Percentiles rank a stretch among this genome's conserved stretches.
These are phyloP conservation scores for Lathyrus oleraceus DNA, from an alignment of 306 rosid species.

Conservation along the genomic window DNA sequence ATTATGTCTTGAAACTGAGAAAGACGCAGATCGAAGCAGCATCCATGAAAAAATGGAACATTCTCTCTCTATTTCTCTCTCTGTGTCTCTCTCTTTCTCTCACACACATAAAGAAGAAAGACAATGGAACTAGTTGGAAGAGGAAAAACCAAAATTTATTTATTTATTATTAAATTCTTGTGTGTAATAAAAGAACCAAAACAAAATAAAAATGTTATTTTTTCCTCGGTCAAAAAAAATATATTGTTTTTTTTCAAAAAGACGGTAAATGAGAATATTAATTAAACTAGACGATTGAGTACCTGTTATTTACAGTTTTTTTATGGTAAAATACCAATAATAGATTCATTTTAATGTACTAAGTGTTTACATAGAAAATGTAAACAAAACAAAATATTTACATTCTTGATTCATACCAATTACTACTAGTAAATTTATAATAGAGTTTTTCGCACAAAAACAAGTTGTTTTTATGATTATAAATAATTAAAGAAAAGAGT, in stretches of 20 bases:
- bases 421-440: no score
- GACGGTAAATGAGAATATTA: neutral
- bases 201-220: neutral
- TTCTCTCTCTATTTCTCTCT: slow-evolving; percentile 5
- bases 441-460: no score
- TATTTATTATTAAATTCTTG: neutral
- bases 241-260: neutral
- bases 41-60: slow-evolving; percentile 22
- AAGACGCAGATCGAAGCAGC: slow-evolving; percentile 19
- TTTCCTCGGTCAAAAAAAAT: neutral
- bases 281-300: neutral
- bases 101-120: neutral
- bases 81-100: neutral
- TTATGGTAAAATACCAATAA: neutral
- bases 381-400: no score
- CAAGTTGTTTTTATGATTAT: no score
- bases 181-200: neutral
- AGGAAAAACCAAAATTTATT: neutral
- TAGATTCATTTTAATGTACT: no score
- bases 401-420: no score
- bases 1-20: slow-evolving; percentile 2
- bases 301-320: neutral
- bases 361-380: no score
- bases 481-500: no score
- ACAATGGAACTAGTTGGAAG: slow-evolving; percentile 11